Conservation (phyloP, 164 flowering plant species). For the Buxus sempervirens region DNA sequence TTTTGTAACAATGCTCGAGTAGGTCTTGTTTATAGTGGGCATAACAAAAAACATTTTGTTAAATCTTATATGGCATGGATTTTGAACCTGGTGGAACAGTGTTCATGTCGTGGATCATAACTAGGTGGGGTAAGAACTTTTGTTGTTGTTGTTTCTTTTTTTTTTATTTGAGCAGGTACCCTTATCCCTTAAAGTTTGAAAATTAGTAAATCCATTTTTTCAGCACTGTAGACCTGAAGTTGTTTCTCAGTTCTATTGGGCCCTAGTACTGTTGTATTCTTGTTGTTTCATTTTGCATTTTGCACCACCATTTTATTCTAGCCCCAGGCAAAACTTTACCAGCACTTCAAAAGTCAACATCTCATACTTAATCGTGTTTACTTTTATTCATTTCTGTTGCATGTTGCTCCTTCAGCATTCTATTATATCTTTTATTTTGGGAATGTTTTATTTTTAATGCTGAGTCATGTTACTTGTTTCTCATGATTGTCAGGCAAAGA, state of each 20-base stretch:
- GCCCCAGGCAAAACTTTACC: too few species aligned
- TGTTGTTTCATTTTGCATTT: neutral
- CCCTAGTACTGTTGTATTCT: neutral
- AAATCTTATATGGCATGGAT: too few species aligned
- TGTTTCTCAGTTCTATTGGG: neutral
- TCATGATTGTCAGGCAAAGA: constrained; percentile 67
- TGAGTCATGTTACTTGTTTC: constrained; percentile 3
- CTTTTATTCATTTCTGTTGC: neutral
- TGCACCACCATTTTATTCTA: neutral
- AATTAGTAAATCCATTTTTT: too few species aligned
- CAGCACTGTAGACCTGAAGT: neutral
- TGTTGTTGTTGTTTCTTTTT: too few species aligned
- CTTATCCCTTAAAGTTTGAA: neutral
- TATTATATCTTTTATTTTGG: neutral
- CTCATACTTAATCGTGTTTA: neutral
- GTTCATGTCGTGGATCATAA: too few species aligned
- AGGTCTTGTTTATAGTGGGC: neutral
- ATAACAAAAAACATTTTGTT: too few species aligned
- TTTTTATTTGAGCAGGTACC: neutral
- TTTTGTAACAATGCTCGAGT: neutral
- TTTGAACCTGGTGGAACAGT: too few species aligned
- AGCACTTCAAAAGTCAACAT: too few species aligned
- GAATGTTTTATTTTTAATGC: neutral
- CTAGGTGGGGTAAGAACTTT: too few species aligned
- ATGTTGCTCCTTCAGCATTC: neutral